These are phyloP conservation scores for Scortechinia acanthostroma DNA, from an alignment of 2,329 filamentous ascomycete genomes.

Conservation along the genomic window DNA sequence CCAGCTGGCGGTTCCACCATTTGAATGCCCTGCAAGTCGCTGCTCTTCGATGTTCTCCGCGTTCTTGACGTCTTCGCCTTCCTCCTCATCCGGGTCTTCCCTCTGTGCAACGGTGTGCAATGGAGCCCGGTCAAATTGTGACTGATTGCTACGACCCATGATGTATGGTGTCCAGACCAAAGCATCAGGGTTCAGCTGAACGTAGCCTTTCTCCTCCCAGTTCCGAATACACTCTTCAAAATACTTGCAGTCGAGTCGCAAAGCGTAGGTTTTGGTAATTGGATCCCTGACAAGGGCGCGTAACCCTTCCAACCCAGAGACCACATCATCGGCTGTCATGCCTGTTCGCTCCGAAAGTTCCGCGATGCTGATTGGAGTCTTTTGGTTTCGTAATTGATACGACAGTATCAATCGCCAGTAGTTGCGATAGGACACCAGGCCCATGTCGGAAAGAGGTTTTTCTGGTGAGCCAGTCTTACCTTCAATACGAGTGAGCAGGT, in stretches of 20 bases:
- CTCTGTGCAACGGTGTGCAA: not conserved
- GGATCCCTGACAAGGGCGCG: conserved; percentile 86
- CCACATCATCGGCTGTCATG: conserved; percentile 92
- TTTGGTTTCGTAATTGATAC: conserved; percentile 43
- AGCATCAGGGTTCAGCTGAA: conserved; percentile 72
- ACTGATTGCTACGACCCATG: conserved; percentile 80
- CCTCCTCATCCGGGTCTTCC: not conserved
- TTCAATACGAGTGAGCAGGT: conserved; percentile 87
- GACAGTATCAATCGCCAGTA: conserved; percentile 81
- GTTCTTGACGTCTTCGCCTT: not conserved
- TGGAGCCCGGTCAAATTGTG: conserved; percentile 78
- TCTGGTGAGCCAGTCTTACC: conserved; percentile 91
- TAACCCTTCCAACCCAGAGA: conserved; percentile 84
- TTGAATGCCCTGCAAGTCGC: no score
- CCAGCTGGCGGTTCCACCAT: no score
- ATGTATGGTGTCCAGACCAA: conserved; percentile 95
- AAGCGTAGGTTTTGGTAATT: conserved; percentile 78
- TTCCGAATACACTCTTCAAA: conserved; percentile 82
- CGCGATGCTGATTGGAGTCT: not conserved
- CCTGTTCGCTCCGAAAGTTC: conserved; percentile 76
- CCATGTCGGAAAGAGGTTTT: conserved; percentile 96
- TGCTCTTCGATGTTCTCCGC: not conserved
- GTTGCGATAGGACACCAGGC: conserved; percentile 89
- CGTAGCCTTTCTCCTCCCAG: conserved; percentile 83
- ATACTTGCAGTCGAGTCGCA: conserved; percentile 78